Percentiles rank a stretch among this genome's conserved stretches.
Conservation (phyloP, 441 rosid species). For the Croton setiger region DNA sequence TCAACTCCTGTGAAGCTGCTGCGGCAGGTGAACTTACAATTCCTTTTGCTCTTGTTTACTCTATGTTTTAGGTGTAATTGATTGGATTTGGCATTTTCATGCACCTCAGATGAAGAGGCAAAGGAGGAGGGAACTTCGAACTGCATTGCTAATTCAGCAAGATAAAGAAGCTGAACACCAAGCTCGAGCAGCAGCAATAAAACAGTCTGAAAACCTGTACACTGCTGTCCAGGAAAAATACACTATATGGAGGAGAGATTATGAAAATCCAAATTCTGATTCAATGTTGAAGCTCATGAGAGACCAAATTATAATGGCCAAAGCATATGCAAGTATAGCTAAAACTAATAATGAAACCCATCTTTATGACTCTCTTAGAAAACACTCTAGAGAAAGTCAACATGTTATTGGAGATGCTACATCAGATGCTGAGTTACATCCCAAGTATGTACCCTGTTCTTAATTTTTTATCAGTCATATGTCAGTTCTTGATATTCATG, state of each 20-base stretch:
- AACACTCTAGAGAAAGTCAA: constrained; percentile 54
- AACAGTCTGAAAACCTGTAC: constrained; percentile 47
- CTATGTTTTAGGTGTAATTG: constrained; percentile 13
- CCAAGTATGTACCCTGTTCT: constrained; percentile 43
- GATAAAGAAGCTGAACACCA: constrained; percentile 53
- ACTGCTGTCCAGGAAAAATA: constrained; percentile 64
- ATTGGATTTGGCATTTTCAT: constrained; percentile 30
- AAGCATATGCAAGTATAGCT: constrained; percentile 87
- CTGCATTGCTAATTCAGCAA: constrained; percentile 51
- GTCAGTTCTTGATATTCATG: constrained; percentile 18
- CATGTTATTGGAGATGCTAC: constrained; percentile 66
- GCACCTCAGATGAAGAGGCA: constrained; percentile 50
- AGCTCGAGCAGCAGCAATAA: constrained; percentile 56
- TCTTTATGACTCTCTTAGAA: constrained; percentile 56
- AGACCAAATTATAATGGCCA: constrained; percentile 94
- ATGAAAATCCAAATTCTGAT: constrained; percentile 74
- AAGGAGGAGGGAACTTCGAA: constrained; percentile 58
- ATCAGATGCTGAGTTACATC: constrained; percentile 74
- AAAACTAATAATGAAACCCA: constrained; percentile 51
- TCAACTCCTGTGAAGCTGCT: constrained; percentile 71
- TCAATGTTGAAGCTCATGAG: constrained; percentile 81
- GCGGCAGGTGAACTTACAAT: constrained; percentile 58
- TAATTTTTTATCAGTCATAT: constrained; percentile 10
- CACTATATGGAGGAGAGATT: constrained; percentile 94
- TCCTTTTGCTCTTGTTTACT: constrained; percentile 22